Evolutionary conservation across 805 yeast genomes (phyloP), one percentile per base, ranked within the genome.

Genomic region (Candida sanyiensis): DNA sequence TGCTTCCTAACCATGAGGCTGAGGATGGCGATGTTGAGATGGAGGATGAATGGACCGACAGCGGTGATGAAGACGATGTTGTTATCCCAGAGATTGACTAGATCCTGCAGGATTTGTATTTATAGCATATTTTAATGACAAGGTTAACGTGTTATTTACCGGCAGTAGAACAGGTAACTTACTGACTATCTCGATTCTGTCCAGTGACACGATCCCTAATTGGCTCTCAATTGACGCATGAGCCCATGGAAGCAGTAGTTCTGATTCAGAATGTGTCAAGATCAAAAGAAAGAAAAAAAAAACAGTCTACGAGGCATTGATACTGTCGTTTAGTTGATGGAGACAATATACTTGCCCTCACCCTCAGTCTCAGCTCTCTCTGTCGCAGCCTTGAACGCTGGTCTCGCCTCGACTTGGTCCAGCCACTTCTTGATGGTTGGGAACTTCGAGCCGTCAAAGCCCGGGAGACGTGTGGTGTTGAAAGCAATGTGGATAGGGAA

Each of bases 1-100:
- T 93, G 5, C 47, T 80, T 35, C 89, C 97, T 35, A 93, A 93
- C 64, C 97, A 93, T 53, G 88, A 82, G 43, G 64, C 69, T 13
- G 73, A 67, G 12, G 64, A 64, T 58, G 73, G 70, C 60, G 83
- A 73, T 50, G 72, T 70, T 35, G 72, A 68, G 43, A 75, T 69
- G 35, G 77, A 73, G 20, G 77, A 73, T 20, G 80, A 73, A 18
- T 68, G 74, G 39, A 80, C 75, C 44, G 82, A 71, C 28, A 78
- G 77, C 38, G 84, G 76, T 37, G 76, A 70, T 17, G 83, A 77
- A 30, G 79, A 73, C 20, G 69, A 62, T 32, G 13, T 54, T 28
- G 59, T 54, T 23, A 52, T 40, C 18, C 13, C 32, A 19, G 20
- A 21, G 22, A 12, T 38, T 34, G 30, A 38, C n/a, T 26, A 24